Conservation (phyloP, 1,284 basidiomycete genomes). For the Golubevia pallescens region DNA sequence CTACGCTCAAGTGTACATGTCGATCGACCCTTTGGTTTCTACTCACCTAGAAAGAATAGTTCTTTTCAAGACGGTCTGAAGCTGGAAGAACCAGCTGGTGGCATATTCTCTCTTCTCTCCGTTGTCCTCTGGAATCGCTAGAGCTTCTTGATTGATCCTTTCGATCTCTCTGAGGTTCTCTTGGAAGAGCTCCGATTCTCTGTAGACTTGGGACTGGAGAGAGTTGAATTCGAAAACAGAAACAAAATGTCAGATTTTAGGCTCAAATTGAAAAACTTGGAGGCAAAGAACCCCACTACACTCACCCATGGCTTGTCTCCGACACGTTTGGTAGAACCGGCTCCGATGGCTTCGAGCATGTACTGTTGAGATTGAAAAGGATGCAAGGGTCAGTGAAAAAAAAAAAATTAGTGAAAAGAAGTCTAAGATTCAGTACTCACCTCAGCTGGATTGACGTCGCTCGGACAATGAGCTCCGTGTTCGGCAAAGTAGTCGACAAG, state of each 20-base stretch:
- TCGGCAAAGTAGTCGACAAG: slow-evolving; percentile 50
- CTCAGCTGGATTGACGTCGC: slow-evolving; percentile 51
- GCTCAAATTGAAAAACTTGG: no score
- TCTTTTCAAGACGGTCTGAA: slow-evolving; percentile 39
- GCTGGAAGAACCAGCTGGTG: slow-evolving; percentile 39
- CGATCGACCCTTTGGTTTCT: no score
- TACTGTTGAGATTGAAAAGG: slow-evolving; percentile 7
- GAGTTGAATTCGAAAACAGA: no score
- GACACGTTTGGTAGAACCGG: slow-evolving; percentile 45
- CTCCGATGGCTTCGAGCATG: slow-evolving; percentile 56
- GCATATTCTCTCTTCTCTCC: slow-evolving; percentile 36
- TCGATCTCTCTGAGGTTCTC: slow-evolving; percentile 37
- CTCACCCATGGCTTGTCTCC: slow-evolving; percentile 22
- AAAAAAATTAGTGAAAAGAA: no score
- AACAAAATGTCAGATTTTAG: no score
- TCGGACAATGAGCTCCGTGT: slow-evolving; percentile 24
- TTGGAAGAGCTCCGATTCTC: slow-evolving; percentile 42
- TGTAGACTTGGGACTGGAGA: slow-evolving; percentile 44
- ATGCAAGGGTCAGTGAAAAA: no score
- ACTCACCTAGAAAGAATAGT: slow-evolving; percentile 23
- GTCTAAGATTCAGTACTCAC: no score
- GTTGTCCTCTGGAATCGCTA: slow-evolving; percentile 25
- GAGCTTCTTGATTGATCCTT: slow-evolving; percentile 35
- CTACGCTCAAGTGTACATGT: no score
- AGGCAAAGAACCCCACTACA: no score